Percentiles rank a stretch among this genome's conserved stretches.
phyloP scores from a whole-genome alignment of 306 rosid genomes.

The Leucaena leucocephala region DNA sequence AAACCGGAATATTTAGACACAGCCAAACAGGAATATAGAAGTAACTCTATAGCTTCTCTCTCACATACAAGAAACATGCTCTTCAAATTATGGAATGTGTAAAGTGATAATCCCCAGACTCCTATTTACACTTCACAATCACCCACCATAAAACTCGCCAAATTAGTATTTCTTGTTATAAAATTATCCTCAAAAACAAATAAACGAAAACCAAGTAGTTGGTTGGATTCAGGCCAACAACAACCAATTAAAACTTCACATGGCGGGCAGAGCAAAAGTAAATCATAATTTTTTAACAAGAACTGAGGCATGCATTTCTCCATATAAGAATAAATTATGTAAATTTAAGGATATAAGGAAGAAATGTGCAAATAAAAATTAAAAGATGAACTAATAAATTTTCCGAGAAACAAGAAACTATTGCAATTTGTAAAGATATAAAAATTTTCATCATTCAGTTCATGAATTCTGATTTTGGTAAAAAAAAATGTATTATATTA shows the following conservation, averaged over 20 bases:
- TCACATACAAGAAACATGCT: background rate
- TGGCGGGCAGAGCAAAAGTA: background rate
- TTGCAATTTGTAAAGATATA: background rate
- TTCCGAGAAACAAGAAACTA: background rate
- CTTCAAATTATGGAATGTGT: background rate
- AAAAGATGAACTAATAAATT: background rate
- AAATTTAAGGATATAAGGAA: conserved; percentile 3
- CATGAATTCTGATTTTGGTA: background rate
- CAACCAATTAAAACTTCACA: background rate
- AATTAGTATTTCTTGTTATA: background rate
- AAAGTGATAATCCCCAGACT: background rate
- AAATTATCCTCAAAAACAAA: conserved; percentile 1
- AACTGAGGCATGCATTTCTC: too few species aligned
- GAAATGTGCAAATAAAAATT: background rate
- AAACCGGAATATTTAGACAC: background rate
- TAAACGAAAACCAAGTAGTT: background rate
- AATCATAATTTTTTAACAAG: background rate
- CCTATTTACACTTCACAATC: background rate
- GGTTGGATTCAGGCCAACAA: background rate
- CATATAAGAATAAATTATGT: background rate
- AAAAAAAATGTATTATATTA: background rate
- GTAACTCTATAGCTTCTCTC: background rate
- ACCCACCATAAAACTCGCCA: conserved; percentile 5
- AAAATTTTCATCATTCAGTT: background rate
- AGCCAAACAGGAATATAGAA: background rate